Evolutionary conservation across 148 eudicot genomes (phyloP).

Genomic region (Mesembryanthemum crystallinum): DNA sequence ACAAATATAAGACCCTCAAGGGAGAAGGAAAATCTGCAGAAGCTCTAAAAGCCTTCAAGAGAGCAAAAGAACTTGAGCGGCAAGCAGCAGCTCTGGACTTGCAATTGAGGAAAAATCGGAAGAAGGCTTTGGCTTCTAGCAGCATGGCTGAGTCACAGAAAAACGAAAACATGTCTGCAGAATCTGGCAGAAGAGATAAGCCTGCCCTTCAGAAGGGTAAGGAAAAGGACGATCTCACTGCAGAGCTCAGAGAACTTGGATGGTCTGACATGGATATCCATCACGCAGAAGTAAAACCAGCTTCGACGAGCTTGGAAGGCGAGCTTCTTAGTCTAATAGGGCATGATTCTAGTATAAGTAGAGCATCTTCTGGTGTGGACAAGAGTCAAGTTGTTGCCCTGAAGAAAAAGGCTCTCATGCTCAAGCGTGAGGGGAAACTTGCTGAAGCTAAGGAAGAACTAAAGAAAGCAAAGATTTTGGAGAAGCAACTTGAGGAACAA

Average conservation of each 20-base stretch:
- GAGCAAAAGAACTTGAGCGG: slow-evolving; percentile 83
- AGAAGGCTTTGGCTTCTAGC: slow-evolving; percentile 51
- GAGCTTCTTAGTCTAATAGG: slow-evolving; percentile 69
- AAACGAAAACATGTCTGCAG: slow-evolving; percentile 30
- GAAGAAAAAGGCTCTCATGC: slow-evolving; percentile 76
- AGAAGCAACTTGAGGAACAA: slow-evolving; percentile 87
- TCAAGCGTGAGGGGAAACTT: slow-evolving; percentile 85
- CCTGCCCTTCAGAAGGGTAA: slow-evolving; percentile 37
- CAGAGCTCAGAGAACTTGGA: slow-evolving; percentile 78
- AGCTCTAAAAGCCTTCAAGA: slow-evolving; percentile 83
- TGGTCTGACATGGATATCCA: slow-evolving; percentile 87
- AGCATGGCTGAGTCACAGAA: slow-evolving; percentile 37
- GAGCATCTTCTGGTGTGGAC: slow-evolving; percentile 43
- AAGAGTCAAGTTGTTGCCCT: slow-evolving; percentile 62
- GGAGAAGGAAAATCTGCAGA: slow-evolving; percentile 83
- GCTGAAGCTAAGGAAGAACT: slow-evolving; percentile 90
- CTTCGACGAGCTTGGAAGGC: slow-evolving; percentile 62
- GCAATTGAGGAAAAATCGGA: slow-evolving; percentile 63
- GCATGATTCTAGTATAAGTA: slow-evolving; percentile 46
- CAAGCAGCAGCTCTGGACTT: slow-evolving; percentile 81
- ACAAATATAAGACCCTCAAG: slow-evolving; percentile 62
- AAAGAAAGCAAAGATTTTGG: slow-evolving; percentile 86
- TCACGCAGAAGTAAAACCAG: slow-evolving; percentile 58
- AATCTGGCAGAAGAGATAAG: slow-evolving; percentile 29
- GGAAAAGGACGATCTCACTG: slow-evolving; percentile 69